phyloP scores from a whole-genome alignment of 2,329 filamentous ascomycete genomes.

The Metarhizium rileyi region DNA sequence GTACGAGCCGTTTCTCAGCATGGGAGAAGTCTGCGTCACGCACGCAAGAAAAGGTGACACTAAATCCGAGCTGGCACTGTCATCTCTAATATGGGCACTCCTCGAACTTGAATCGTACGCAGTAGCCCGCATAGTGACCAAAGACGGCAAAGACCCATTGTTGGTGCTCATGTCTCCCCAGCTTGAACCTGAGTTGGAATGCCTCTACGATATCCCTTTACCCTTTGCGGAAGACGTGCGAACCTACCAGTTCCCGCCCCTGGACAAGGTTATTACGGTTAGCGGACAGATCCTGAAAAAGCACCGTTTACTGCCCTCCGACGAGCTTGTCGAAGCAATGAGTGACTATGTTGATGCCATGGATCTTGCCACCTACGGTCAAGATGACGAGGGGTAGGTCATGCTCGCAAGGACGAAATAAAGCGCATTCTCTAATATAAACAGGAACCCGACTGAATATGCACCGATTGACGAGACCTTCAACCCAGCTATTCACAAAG shows the following conservation, averaged over 20 bases:
- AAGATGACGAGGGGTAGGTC: slow-evolving; percentile 64
- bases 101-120: slow-evolving; percentile 79
- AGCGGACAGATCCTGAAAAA: slow-evolving; percentile 70
- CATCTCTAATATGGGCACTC: slow-evolving; percentile 80
- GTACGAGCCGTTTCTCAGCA: slow-evolving; percentile 76
- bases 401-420: too few species aligned
- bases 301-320: slow-evolving; percentile 72
- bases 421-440: not conserved
- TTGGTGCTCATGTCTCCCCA: slow-evolving; percentile 72
- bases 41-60: slow-evolving; percentile 69
- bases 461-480: slow-evolving; percentile 72
- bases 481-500: slow-evolving; percentile 76
- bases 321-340: slow-evolving; percentile 72
- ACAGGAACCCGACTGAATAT: slow-evolving; percentile 51
- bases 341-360: slow-evolving; percentile 85
- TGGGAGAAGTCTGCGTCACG: slow-evolving; percentile 72
- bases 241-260: slow-evolving; percentile 80
- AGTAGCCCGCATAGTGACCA: slow-evolving; percentile 73
- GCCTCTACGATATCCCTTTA: slow-evolving; percentile 78
- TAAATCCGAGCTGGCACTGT: slow-evolving; percentile 75
- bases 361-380: slow-evolving; percentile 66
- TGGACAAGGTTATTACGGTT: slow-evolving; percentile 82
- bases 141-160: slow-evolving; percentile 69
- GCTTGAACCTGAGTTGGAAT: slow-evolving; percentile 71
- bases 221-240: slow-evolving; percentile 91